Percentiles rank a stretch among this genome's conserved stretches.
Conservation (phyloP, 129 eudicot species). For the Saussurea involucrata region DNA sequence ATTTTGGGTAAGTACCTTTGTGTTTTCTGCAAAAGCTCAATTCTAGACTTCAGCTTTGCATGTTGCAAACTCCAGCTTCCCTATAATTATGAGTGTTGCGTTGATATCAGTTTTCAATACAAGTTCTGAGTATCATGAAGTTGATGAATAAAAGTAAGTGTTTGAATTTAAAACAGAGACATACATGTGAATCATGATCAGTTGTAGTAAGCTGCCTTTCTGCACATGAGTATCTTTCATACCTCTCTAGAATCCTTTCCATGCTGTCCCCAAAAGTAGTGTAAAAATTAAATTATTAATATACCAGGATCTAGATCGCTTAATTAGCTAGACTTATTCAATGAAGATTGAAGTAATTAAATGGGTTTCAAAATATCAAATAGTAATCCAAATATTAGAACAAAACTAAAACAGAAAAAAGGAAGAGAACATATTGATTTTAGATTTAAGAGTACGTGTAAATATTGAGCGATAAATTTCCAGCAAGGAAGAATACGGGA, state of each 20-base stretch:
- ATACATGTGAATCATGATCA: constrained; percentile 55
- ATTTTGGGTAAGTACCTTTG: constrained; percentile 44
- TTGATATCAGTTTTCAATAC: not conserved
- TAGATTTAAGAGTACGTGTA: not conserved
- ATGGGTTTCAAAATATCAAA: not conserved
- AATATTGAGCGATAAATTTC: not conserved
- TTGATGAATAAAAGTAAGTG: not conserved
- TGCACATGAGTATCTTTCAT: constrained; percentile 71
- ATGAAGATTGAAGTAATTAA: not conserved
- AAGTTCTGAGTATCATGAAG: not conserved
- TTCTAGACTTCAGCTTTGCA: constrained; percentile 79
- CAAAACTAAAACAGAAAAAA: not conserved
- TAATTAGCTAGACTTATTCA: not conserved
- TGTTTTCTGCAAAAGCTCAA: constrained; percentile 71
- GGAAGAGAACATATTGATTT: not conserved
- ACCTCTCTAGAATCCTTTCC: constrained; percentile 82
- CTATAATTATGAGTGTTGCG: constrained; percentile 18
- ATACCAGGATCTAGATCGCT: not conserved
- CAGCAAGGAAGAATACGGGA: too few relatives aligned
- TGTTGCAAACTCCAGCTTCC: constrained; percentile 71
- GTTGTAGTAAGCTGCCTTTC: constrained; percentile 53
- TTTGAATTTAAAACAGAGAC: not conserved
- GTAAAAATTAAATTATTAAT: not conserved
- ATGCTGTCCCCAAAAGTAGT: constrained; percentile 45
- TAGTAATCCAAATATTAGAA: not conserved